Evolutionary conservation across 2,329 filamentous ascomycete genomes (phyloP).

Genomic region (Diaporthe caulivora): DNA sequence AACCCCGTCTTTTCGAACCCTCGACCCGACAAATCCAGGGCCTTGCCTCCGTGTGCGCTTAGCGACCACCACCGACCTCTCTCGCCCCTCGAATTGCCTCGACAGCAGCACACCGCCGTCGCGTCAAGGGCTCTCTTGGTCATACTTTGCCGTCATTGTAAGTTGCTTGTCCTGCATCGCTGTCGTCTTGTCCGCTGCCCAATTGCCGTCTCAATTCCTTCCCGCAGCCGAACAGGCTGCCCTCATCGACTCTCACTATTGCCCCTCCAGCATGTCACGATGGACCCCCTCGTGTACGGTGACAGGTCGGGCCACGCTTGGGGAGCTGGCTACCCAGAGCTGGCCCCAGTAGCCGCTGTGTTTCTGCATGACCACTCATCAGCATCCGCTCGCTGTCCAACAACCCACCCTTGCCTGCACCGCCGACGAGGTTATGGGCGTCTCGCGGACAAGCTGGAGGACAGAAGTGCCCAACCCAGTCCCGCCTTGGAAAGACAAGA

Average conservation of each 20-base stretch:
- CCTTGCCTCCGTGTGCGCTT: constrained; percentile 1
- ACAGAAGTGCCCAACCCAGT: neutral
- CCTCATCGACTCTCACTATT: constrained; percentile 7
- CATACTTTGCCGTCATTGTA: constrained; percentile 15
- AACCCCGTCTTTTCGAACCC: constrained; percentile 19
- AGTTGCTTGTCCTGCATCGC: neutral
- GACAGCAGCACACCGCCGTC: neutral
- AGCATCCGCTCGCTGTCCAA: neutral
- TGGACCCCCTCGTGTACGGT: constrained; percentile 11
- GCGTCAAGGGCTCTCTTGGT: neutral
- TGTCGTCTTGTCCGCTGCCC: constrained; percentile 2
- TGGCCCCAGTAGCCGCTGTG: constrained; percentile 13
- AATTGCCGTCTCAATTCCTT: neutral
- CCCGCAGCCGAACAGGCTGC: neutral
- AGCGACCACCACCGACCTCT: neutral
- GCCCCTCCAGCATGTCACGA: constrained; percentile 30
- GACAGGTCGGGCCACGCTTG: constrained; percentile 13
- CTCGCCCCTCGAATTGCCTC: neutral
- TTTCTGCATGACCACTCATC: constrained; percentile 8
- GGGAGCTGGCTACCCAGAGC: neutral
- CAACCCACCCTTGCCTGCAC: neutral
- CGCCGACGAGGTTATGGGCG: neutral
- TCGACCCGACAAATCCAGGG: constrained; percentile 5
- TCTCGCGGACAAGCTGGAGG: constrained; percentile 1
- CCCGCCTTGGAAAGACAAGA: neutral